These are phyloP conservation scores for Starmera caribaea DNA, from an alignment of 805 yeast genomes.

Conservation along the genomic window DNA sequence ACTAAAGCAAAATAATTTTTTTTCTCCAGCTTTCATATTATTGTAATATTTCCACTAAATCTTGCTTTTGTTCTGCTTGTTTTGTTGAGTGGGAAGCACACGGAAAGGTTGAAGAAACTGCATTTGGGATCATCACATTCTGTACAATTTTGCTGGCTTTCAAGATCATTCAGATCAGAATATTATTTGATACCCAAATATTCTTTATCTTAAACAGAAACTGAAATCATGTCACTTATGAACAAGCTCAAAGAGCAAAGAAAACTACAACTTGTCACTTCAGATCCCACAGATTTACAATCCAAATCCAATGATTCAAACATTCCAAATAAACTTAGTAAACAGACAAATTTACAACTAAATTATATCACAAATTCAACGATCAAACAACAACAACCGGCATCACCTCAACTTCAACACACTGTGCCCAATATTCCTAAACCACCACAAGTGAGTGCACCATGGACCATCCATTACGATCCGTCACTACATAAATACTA, in stretches of 20 bases:
- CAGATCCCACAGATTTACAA: neutral
- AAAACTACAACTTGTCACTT: neutral
- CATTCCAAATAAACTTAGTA: neutral
- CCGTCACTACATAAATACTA: slow-evolving; percentile 21
- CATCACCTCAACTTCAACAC: slow-evolving; percentile 5
- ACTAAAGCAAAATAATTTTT: too few relatives aligned
- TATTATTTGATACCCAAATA: too few relatives aligned
- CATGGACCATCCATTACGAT: slow-evolving; percentile 19
- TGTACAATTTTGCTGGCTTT: too few relatives aligned
- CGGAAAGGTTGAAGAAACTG: too few relatives aligned
- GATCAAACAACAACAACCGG: neutral
- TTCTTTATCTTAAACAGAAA: too few relatives aligned
- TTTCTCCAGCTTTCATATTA: too few relatives aligned
- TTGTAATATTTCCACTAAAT: too few relatives aligned
- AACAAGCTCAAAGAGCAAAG: neutral
- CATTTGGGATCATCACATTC: too few relatives aligned
- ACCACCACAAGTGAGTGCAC: slow-evolving; percentile 1
- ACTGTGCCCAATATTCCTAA: slow-evolving; percentile 3
- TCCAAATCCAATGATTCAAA: neutral
- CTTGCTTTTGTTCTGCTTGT: too few relatives aligned
- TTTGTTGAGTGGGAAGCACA: too few relatives aligned
- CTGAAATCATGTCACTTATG: neutral
- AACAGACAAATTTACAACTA: neutral
- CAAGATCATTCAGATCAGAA: too few relatives aligned
- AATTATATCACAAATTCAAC: neutral